Percentiles rank a stretch among this genome's conserved stretches.
Conservation (phyloP, 495 filamentous ascomycete genomes). For the Aspergillus ostianus region DNA sequence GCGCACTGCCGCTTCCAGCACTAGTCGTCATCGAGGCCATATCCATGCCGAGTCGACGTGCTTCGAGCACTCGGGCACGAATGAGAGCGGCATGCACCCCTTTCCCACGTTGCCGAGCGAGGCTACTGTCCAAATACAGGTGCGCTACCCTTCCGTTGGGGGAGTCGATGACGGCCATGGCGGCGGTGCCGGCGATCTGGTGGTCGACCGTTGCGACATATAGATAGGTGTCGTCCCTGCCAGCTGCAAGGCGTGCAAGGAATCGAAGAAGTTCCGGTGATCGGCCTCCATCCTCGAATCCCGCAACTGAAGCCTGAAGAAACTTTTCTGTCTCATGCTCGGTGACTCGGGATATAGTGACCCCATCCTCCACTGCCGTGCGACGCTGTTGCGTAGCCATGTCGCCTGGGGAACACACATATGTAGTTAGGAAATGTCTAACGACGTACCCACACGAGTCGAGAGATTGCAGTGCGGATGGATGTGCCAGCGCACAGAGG, state of each 20-base stretch:
- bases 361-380: neutral
- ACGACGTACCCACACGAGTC: constrained; percentile 12
- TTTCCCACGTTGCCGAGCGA: constrained; percentile 16
- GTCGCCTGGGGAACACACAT: constrained; percentile 14
- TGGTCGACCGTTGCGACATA: constrained; percentile 19
- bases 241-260: constrained; percentile 16
- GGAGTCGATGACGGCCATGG: constrained; percentile 21
- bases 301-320: constrained; percentile 16
- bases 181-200: constrained; percentile 19
- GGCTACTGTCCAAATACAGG: constrained; percentile 25
- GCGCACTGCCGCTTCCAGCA: constrained; percentile 16
- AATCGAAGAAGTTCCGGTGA: constrained; percentile 10
- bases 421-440: constrained; percentile 17
- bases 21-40: constrained; percentile 17
- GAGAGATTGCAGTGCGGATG: constrained; percentile 12
- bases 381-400: neutral
- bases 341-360: neutral
- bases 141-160: constrained; percentile 15
- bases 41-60: constrained; percentile 13
- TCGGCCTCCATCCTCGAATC: constrained; percentile 14
- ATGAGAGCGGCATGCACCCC: constrained; percentile 21
- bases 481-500: constrained; percentile 21
- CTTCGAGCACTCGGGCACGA: constrained; percentile 14
- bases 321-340: constrained; percentile 6
- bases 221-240: constrained; percentile 17